Conservation (phyloP, 768 basidiomycete genomes). For the Pleurotus giganteus region DNA sequence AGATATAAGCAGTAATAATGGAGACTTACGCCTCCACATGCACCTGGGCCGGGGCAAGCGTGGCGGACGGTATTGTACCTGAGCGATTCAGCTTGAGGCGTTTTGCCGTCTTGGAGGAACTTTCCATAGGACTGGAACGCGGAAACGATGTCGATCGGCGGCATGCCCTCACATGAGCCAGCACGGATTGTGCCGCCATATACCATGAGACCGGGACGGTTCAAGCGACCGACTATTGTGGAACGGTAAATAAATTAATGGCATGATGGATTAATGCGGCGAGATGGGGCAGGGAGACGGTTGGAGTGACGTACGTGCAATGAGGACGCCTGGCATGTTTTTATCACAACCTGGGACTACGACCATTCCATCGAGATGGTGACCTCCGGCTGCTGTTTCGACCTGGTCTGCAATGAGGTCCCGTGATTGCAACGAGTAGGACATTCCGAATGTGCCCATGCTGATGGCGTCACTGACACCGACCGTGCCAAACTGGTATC, state of each 20-base stretch:
- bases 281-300: neutral
- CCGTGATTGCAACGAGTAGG: slow-evolving; percentile 93
- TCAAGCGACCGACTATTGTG: slow-evolving; percentile 80
- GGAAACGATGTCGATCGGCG: slow-evolving; percentile 92
- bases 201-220: slow-evolving; percentile 96
- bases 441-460: slow-evolving; percentile 95
- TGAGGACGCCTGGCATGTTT: slow-evolving; percentile 99
- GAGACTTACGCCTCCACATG: slow-evolving; percentile 88
- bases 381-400: slow-evolving; percentile 93
- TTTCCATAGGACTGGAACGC: slow-evolving; percentile 98
- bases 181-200: slow-evolving; percentile 95
- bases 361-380: slow-evolving; percentile 98
- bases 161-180: slow-evolving; percentile 85
- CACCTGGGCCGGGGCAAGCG: slow-evolving; percentile 96
- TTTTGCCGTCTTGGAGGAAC: slow-evolving; percentile 88
- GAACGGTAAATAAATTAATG: neutral
- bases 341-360: slow-evolving; percentile 98
- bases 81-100: slow-evolving; percentile 74
- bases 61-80: slow-evolving; percentile 88
- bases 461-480: slow-evolving; percentile 99
- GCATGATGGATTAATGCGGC: neutral
- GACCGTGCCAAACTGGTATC: slow-evolving; percentile 96
- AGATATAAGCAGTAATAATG: slow-evolving; percentile 1
- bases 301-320: slow-evolving; percentile 69
- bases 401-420: slow-evolving; percentile 98